These are phyloP conservation scores for Eimeria maxima DNA, from an alignment of 169 alveolate genomes.

Conservation along the genomic window DNA sequence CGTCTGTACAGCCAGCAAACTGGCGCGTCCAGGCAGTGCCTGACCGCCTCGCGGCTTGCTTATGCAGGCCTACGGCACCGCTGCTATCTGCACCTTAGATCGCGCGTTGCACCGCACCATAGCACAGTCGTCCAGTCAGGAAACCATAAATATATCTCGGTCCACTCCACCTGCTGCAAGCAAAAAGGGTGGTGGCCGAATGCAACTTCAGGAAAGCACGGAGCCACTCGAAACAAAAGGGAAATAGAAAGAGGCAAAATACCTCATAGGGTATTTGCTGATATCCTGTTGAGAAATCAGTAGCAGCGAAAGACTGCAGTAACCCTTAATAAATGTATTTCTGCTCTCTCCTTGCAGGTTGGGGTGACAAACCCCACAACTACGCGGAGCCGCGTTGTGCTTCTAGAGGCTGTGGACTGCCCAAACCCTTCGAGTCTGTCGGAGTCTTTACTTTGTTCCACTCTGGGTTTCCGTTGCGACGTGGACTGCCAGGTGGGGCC, in stretches of 20 bases:
- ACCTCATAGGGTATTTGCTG: background rate
- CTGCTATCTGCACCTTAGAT: background rate
- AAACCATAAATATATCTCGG: background rate
- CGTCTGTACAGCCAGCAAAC: background rate
- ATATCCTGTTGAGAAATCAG: background rate
- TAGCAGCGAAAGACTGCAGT: background rate
- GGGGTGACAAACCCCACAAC: conserved; percentile 71
- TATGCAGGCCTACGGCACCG: background rate
- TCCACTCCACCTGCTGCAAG: background rate
- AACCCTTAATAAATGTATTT: background rate
- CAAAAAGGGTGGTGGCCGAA: background rate
- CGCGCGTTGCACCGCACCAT: background rate
- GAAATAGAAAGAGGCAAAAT: background rate
- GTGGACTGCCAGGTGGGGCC: conserved; percentile 86
- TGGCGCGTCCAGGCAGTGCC: background rate
- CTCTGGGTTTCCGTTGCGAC: conserved; percentile 81
- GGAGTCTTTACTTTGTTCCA: conserved; percentile 33
- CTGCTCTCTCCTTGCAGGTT: conserved; percentile 38
- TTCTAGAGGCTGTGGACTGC: conserved; percentile 82
- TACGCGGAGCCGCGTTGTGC: conserved; percentile 78
- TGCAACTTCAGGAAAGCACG: background rate
- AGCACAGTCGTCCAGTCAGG: background rate
- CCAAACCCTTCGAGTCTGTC: conserved; percentile 53
- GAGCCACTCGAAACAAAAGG: background rate
- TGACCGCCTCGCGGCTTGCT: background rate